Evolutionary conservation across 192 early-diverging fungal species (phyloP), one percentile per base, ranked within the genome.

Genomic region (Jimgerdemannia flammicorona): DNA sequence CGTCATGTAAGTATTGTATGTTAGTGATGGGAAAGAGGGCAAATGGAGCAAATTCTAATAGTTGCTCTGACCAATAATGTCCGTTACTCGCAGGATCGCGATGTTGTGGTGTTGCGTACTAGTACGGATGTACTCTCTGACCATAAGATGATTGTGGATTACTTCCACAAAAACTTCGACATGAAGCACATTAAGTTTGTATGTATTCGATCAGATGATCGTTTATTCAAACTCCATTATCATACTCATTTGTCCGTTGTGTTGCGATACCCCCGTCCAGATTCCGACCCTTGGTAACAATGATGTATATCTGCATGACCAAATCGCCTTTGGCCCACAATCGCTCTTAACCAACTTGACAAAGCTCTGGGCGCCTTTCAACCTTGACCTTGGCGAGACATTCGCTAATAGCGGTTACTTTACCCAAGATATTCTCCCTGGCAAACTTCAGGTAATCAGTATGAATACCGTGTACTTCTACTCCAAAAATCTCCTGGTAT

Each of bases 201-300:
- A 78, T 73, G 67, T 63, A 29, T 68, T 43, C 7, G 40, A 29
- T 29, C 29, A 65, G 49, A 3, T 54, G 17, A 17, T 54, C 59
- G 3, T 66, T 17, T 4, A 3, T 3, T 64, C 41, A 14, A 66
- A 7, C 3, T 67, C 39, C 1, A 65, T 14, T 3, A 18, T 19
- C 29, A 29, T 29, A 29, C 29, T 29, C 29, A 29, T 1, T 29
- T 29, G 29, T 29, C 29, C 29, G 1, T 29, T 29, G 29, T 1
- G 29, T 29, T 1, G 1, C 29, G 29, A 29, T 29, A 29, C 29
- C 29, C n/a, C 29, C 29, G 29, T 49, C 59, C 67, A 83, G 77
- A 49, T 82, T 11, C 80, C 80, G n/a, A 78, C 78, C 3, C 71
- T 84, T 69, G 83, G 83, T 18, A 84, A 84, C 65, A 79, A 82